Evolutionary conservation across 2,329 filamentous ascomycete species (phyloP), one percentile per base, ranked within the genome.

Genomic region (Cladobotryum mycophilum): DNA sequence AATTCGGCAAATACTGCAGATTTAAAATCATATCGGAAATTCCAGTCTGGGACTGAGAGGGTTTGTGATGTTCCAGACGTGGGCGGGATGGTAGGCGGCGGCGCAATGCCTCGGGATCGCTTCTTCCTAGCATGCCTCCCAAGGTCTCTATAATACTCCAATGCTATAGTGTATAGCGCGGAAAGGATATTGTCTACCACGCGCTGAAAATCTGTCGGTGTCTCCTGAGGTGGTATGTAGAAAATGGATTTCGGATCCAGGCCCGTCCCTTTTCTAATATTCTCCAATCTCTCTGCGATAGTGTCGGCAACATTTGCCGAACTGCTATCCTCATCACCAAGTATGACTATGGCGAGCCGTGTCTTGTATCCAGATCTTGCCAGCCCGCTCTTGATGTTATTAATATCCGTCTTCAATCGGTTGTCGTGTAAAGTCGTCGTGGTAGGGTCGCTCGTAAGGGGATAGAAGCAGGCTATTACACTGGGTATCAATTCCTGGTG

Each of bases 1-100:
- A 95, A 96, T 63, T 97, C 92, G 25, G 91, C 89, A 63, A 97
- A 88, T 0, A 96, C 76, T 6, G 86, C 92, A 15, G 91, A 78
- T 66, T 99, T 99, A 72, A 95, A 90, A 62, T 99, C 92, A 67
- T 96, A 96, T 14, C 92, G 85, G 48, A 95, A 85, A 61, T 89
- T 90, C 93, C 92, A 99, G 3, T 89, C 91, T 40, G 89, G 84
- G 9, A 85, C 74, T 1, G 90, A 88, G n/a, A 96, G 70, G 0
- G 87, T 89, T 61, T 93, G 88, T 1, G 90, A 95, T 1, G 89
- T 95, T 25, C 88, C 89, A 17, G 79, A 84, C 0, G 88, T 92
- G 1, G 89, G 89, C 4, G 90, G 88, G 33, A 89, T 78, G 6
- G 89, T 92, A 3, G 91, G 89, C 44, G 86, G 84, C 11, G 90